Percentiles rank a stretch among this genome's conserved stretches.
Evolutionary conservation across 768 basidiomycete species (phyloP).

Genomic region (Lactarius sanguifluus): DNA sequence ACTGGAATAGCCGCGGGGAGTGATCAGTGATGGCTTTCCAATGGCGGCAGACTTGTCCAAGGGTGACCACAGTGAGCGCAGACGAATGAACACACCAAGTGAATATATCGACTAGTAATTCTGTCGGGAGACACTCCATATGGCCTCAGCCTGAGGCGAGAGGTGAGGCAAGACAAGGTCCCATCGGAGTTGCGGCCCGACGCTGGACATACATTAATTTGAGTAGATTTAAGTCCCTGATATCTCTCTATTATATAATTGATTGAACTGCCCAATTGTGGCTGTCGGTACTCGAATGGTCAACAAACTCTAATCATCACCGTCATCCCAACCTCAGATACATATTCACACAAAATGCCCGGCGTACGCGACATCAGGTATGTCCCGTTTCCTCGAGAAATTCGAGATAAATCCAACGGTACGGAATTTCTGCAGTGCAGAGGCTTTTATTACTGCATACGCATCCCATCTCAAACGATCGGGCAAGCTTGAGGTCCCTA

Average conservation of each 20-base stretch:
- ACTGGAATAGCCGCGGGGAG: conserved; percentile 63
- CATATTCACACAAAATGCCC: conserved; percentile 41
- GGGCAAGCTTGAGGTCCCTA: conserved; percentile 98
- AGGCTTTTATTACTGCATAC: conserved; percentile 92
- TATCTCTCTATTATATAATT: conserved; percentile 19
- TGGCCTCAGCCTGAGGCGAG: not conserved
- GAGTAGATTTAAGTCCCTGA: not conserved
- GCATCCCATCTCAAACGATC: conserved; percentile 95
- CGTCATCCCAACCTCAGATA: conserved; percentile 22
- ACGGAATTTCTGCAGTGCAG: conserved; percentile 57
- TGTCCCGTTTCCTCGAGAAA: conserved; percentile 27
- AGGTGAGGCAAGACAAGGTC: not conserved
- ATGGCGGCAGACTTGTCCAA: conserved; percentile 54
- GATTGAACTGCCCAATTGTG: conserved; percentile 26
- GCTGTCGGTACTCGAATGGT: conserved; percentile 23
- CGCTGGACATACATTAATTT: not conserved
- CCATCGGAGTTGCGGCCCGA: not conserved
- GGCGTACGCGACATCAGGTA: conserved; percentile 49
- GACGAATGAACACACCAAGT: conserved; percentile 35
- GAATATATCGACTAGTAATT: conserved; percentile 66
- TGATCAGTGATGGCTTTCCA: conserved; percentile 58
- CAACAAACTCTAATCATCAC: conserved; percentile 24
- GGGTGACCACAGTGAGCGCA: conserved; percentile 47
- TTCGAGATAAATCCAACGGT: not conserved
- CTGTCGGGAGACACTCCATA: conserved; percentile 49